These are phyloP conservation scores for Straminergon stramineum DNA, from an alignment of 225 moss, liverwort and hornwort genomes.

Conservation along the genomic window DNA sequence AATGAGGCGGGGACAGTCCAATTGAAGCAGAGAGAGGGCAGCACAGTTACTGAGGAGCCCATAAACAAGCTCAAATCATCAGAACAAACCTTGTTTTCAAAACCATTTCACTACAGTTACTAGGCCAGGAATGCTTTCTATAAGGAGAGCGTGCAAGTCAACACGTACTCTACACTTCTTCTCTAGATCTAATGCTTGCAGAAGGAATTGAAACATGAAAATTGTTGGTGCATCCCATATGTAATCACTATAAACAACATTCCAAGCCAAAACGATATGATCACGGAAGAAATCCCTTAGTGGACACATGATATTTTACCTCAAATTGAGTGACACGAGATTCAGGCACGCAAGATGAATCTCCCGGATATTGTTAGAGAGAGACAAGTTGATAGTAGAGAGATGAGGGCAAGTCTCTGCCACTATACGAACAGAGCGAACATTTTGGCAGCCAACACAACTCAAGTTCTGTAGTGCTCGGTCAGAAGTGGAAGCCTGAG, in stretches of 20 bases:
- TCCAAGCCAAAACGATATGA: neutral
- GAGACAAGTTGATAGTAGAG: slow-evolving; percentile 74
- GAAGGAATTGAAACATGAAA: neutral
- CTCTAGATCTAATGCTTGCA: neutral
- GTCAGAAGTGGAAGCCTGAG: slow-evolving; percentile 11
- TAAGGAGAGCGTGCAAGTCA: neutral
- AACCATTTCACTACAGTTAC: neutral
- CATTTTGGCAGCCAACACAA: slow-evolving; percentile 93
- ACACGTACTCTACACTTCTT: neutral
- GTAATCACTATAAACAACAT: neutral
- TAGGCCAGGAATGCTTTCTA: neutral
- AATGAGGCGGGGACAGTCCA: slow-evolving; percentile 86
- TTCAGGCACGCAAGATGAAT: slow-evolving; percentile 70
- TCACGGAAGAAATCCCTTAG: neutral
- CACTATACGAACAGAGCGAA: slow-evolving; percentile 63
- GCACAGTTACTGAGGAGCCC: slow-evolving; percentile 62
- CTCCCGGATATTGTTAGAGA: slow-evolving; percentile 85
- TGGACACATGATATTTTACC: slow-evolving; percentile 18
- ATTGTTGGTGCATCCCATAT: neutral
- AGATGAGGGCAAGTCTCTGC: slow-evolving; percentile 70
- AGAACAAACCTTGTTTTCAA: neutral
- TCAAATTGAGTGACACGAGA: slow-evolving; percentile 76
- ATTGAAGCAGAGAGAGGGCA: slow-evolving; percentile 69
- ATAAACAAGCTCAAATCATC: neutral
- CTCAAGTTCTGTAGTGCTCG: slow-evolving; percentile 77